Evolutionary conservation across 2,329 filamentous ascomycete genomes (phyloP).

Genomic region (Orbilia ellipsospora): DNA sequence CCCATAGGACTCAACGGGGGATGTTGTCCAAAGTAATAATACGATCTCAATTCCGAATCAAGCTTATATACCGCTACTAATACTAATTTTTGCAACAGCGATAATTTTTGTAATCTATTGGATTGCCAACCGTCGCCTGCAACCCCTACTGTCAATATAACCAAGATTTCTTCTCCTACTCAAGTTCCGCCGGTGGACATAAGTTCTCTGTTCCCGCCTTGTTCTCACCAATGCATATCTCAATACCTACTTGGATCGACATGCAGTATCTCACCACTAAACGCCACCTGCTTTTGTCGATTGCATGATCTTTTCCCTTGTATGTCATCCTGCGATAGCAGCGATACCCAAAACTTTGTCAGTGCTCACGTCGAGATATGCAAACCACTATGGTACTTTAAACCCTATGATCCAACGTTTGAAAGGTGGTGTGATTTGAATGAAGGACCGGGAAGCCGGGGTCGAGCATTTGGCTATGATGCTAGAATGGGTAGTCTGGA

Average conservation of each 20-base stretch:
- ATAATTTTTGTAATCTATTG: conserved; percentile 36
- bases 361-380: conserved; percentile 40
- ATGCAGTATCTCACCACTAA: conserved; percentile 32
- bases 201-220: conserved; percentile 32
- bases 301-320: conserved; percentile 45
- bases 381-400: conserved; percentile 42
- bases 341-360: conserved; percentile 24
- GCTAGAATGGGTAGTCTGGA: conserved; percentile 40
- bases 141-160: conserved; percentile 14
- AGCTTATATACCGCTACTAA: not conserved
- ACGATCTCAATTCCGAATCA: not conserved
- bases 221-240: conserved; percentile 45
- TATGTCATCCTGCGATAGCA: conserved; percentile 17
- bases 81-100: not conserved
- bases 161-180: conserved; percentile 33
- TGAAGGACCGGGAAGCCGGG: conserved; percentile 33
- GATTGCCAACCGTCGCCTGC: conserved; percentile 37
- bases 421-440: conserved; percentile 48
- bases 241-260: conserved; percentile 24
- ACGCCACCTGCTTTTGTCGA: conserved; percentile 45
- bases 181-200: conserved; percentile 39
- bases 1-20: conserved; percentile 38
- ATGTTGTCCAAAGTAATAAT: conserved; percentile 35
- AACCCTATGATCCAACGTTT: conserved; percentile 35
- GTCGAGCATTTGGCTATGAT: conserved; percentile 37